These are phyloP conservation scores for Leccinum sublutescens DNA, from an alignment of 768 basidiomycete species.

Conservation along the genomic window DNA sequence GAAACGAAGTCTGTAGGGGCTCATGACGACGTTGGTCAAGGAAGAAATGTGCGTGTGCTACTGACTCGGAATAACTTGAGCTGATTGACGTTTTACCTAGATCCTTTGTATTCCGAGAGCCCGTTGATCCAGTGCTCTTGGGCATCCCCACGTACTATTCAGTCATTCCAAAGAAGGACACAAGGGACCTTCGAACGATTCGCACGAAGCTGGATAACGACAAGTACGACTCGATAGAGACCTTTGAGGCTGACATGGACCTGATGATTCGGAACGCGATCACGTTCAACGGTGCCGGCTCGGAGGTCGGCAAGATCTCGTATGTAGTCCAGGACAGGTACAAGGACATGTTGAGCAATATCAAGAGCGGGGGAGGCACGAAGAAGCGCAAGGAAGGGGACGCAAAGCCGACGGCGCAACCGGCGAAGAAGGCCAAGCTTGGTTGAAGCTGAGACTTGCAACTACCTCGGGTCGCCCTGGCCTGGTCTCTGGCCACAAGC, in stretches of 20 bases:
- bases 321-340: conserved; percentile 48
- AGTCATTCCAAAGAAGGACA: conserved; percentile 79
- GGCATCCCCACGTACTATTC: conserved; percentile 88
- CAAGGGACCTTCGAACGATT: conserved; percentile 84
- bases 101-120: conserved; percentile 75
- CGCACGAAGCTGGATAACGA: conserved; percentile 76
- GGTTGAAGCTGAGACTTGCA: conserved; percentile 41
- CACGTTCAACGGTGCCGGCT: conserved; percentile 81
- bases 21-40: conserved; percentile 67
- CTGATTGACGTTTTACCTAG: conserved; percentile 34
- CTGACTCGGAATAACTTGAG: neutral
- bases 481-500: conserved; percentile 44
- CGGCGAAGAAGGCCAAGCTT: conserved; percentile 65
- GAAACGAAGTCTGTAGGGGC: conserved; percentile 70
- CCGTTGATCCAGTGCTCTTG: conserved; percentile 84
- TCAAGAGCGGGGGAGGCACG: conserved; percentile 37
- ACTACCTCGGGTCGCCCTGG: conserved; percentile 29
- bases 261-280: conserved; percentile 89
- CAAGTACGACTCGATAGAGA: conserved; percentile 75
- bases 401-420: conserved; percentile 53
- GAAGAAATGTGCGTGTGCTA: conserved; percentile 58
- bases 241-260: conserved; percentile 80
- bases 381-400: conserved; percentile 82
- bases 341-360: conserved; percentile 51
- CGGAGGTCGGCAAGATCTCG: conserved; percentile 71